Evolutionary conservation across 768 basidiomycete species (phyloP).

Genomic region (Amanita jacksonii): DNA sequence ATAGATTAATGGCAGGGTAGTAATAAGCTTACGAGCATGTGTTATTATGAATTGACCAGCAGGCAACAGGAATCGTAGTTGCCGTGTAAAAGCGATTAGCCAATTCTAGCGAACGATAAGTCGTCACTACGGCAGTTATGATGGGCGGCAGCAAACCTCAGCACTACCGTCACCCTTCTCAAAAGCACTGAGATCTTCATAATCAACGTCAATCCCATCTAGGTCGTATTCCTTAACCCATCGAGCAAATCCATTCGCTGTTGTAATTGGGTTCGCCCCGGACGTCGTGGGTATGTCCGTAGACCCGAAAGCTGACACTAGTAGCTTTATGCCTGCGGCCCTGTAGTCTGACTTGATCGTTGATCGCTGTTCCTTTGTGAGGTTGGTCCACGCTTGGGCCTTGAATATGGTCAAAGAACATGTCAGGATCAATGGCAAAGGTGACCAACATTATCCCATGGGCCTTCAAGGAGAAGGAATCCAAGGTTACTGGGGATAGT

Average conservation of each 20-base stretch:
- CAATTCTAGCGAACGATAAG: constrained; percentile 23
- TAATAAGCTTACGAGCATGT: constrained; percentile 38
- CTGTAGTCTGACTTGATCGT: constrained; percentile 34
- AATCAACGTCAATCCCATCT: constrained; percentile 70
- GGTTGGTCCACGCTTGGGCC: background rate
- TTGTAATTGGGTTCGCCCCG: constrained; percentile 46
- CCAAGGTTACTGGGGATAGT: background rate
- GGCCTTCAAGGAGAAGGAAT: background rate
- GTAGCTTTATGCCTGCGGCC: constrained; percentile 47
- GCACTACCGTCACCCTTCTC: constrained; percentile 34
- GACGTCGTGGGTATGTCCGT: constrained; percentile 46
- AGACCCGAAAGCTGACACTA: constrained; percentile 57
- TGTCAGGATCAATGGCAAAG: background rate
- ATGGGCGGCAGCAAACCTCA: constrained; percentile 47
- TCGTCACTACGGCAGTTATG: constrained; percentile 41
- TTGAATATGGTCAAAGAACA: background rate
- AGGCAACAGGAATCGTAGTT: constrained; percentile 39
- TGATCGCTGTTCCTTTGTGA: background rate
- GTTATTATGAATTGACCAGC: constrained; percentile 39
- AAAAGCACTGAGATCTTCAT: constrained; percentile 63
- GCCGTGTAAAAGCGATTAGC: constrained; percentile 44
- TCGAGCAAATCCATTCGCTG: constrained; percentile 54
- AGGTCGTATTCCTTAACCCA: constrained; percentile 53
- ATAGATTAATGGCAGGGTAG: background rate
- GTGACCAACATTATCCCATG: background rate